Evolutionary conservation across 306 rosid species (phyloP).

Genomic region (Rosa persica): DNA sequence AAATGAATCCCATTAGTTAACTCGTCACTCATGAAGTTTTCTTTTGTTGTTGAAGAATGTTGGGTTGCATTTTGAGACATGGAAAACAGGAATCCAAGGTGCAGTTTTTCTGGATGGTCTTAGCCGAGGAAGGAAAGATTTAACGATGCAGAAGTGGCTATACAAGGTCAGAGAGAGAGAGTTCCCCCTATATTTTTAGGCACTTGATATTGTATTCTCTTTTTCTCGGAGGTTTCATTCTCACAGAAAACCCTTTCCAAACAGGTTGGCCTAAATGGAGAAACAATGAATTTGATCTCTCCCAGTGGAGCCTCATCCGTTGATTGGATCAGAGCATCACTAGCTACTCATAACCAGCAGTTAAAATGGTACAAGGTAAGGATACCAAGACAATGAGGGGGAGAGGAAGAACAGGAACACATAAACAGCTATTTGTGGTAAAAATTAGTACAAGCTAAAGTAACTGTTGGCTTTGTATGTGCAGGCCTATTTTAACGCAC

Average conservation of each 20-base stretch:
- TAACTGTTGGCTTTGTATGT: constrained; percentile 12
- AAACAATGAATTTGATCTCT: constrained; percentile 71
- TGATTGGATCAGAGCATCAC: constrained; percentile 67
- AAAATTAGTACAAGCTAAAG: constrained; percentile 11
- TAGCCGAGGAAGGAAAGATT: constrained; percentile 60
- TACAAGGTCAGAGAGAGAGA: constrained; percentile 58
- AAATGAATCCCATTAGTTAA: neutral
- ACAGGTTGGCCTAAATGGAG: constrained; percentile 92
- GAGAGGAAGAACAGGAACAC: neutral
- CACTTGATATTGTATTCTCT: neutral
- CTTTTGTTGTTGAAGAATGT: constrained; percentile 53
- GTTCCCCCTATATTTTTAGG: neutral
- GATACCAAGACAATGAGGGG: neutral
- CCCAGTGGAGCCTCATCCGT: constrained; percentile 58
- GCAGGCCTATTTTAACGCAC: constrained; percentile 86
- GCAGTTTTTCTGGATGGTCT: constrained; percentile 79
- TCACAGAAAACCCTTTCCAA: constrained; percentile 10
- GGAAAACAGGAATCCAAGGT: constrained; percentile 81
- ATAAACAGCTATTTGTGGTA: neutral
- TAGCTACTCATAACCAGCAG: constrained; percentile 43
- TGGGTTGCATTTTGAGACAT: constrained; percentile 75
- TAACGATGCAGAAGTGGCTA: constrained; percentile 79
- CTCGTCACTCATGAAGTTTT: constrained; percentile 10
- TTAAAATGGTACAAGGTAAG: constrained; percentile 90
- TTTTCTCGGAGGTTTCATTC: constrained; percentile 4